Evolutionary conservation across 352 stramenopile genomes (phyloP).

Genomic region (Pythium vanterpoolii): DNA sequence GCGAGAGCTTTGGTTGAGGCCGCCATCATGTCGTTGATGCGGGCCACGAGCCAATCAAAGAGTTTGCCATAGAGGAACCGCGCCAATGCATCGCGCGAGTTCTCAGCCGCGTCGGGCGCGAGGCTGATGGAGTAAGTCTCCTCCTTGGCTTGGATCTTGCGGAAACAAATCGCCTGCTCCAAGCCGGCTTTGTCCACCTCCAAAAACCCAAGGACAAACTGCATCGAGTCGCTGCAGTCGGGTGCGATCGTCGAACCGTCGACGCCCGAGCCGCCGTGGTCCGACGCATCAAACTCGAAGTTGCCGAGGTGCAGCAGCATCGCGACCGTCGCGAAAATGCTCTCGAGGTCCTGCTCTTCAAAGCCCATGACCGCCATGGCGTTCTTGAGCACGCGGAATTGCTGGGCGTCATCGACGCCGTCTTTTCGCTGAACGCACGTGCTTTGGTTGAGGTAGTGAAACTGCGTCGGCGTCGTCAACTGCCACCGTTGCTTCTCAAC

Average conservation of each 20-base stretch:
- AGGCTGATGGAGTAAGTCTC: slow-evolving; percentile 86
- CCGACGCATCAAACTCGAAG: slow-evolving; percentile 84
- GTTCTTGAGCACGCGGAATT: slow-evolving; percentile 80
- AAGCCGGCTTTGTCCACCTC: slow-evolving; percentile 86
- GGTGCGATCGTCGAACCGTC: slow-evolving; percentile 64
- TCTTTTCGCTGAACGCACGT: slow-evolving; percentile 82
- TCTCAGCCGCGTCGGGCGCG: slow-evolving; percentile 69
- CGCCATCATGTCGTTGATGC: slow-evolving; percentile 86
- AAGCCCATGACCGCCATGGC: slow-evolving; percentile 89
- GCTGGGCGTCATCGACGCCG: slow-evolving; percentile 86
- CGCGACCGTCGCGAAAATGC: slow-evolving; percentile 90
- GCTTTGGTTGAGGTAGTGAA: slow-evolving; percentile 90
- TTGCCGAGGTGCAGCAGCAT: slow-evolving; percentile 95
- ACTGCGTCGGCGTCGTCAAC: slow-evolving; percentile 60
- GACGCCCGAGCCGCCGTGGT: slow-evolving; percentile 56
- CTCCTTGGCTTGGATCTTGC: slow-evolving; percentile 92
- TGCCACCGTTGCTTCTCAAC: slow-evolving; percentile 69
- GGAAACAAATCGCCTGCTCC: slow-evolving; percentile 88
- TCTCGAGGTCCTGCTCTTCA: slow-evolving; percentile 80
- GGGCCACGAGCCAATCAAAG: slow-evolving; percentile 90
- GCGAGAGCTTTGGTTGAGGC: slow-evolving; percentile 24
- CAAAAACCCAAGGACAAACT: slow-evolving; percentile 84
- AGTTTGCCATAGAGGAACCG: slow-evolving; percentile 95
- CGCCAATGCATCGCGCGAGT: slow-evolving; percentile 91
- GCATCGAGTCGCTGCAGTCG: slow-evolving; percentile 54